phyloP scores from a whole-genome alignment of 495 filamentous ascomycete species.

The Talaromyces proteolyticus region DNA sequence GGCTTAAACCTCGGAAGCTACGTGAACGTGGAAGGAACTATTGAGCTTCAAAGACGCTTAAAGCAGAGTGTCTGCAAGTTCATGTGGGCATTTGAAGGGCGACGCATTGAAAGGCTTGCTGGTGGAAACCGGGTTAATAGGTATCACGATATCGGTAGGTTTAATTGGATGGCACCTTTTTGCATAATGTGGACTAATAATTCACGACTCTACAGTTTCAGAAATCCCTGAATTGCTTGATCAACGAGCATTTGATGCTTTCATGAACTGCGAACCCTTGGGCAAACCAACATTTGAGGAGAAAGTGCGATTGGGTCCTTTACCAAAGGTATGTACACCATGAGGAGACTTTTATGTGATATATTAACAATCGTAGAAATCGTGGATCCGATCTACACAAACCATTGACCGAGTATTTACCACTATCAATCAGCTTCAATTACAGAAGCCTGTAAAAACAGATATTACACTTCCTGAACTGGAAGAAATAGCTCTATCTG shows the following conservation, averaged over 20 bases:
- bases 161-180: neutral
- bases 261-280: constrained; percentile 39
- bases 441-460: constrained; percentile 25
- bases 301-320: constrained; percentile 30
- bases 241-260: constrained; percentile 30
- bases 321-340: constrained; percentile 28
- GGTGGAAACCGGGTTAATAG: constrained; percentile 28
- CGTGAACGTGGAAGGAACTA: constrained; percentile 32
- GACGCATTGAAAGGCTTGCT: constrained; percentile 33
- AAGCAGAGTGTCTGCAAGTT: constrained; percentile 34
- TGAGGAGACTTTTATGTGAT: neutral
- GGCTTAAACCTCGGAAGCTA: constrained; percentile 34
- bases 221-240: constrained; percentile 22
- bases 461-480: constrained; percentile 23
- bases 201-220: constrained; percentile 16
- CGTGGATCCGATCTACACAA: constrained; percentile 31
- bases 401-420: constrained; percentile 31
- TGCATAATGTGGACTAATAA: neutral
- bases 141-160: constrained; percentile 34
- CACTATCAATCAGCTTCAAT: constrained; percentile 22
- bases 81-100: constrained; percentile 35
- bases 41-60: constrained; percentile 28
- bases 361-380: constrained; percentile 18
- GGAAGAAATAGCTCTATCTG: constrained; percentile 15
- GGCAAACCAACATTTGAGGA: constrained; percentile 34